Conservation (phyloP, 208 protist genomes). For the Blechomonas ayalai region DNA sequence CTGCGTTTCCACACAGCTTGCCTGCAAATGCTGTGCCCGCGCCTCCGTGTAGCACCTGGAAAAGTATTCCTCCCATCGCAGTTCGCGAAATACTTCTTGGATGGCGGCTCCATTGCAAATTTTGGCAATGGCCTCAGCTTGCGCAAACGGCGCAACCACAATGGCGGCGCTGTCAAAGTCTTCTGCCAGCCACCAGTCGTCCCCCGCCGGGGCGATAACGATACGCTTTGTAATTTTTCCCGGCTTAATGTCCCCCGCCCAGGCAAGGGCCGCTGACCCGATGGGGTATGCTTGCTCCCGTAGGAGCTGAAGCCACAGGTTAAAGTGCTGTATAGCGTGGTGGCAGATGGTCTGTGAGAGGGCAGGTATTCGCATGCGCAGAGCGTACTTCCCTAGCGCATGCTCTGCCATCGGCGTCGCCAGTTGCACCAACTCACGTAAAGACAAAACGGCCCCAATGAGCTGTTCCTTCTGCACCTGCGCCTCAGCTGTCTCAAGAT, state of each 20-base stretch:
- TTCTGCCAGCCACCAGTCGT: slow-evolving; percentile 67
- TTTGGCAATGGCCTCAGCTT: slow-evolving; percentile 33
- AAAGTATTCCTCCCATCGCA: slow-evolving; percentile 73
- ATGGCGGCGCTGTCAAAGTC: slow-evolving; percentile 39
- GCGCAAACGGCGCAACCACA: slow-evolving; percentile 38
- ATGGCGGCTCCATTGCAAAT: slow-evolving; percentile 68
- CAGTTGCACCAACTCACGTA: slow-evolving; percentile 59
- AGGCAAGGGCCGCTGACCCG: slow-evolving; percentile 51
- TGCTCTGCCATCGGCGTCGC: slow-evolving; percentile 66
- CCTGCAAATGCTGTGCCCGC: slow-evolving; percentile 52
- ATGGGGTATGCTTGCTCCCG: slow-evolving; percentile 57
- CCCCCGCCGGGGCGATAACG: slow-evolving; percentile 28
- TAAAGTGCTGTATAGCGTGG: slow-evolving; percentile 68
- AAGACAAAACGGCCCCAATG: slow-evolving; percentile 59
- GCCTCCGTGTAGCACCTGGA: slow-evolving; percentile 65
- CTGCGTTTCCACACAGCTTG: slow-evolving; percentile 40
- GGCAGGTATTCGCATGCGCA: slow-evolving; percentile 67
- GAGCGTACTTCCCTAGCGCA: slow-evolving; percentile 77
- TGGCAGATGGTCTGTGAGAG: slow-evolving; percentile 56
- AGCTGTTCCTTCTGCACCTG: slow-evolving; percentile 67
- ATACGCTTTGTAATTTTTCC: slow-evolving; percentile 41
- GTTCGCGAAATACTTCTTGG: slow-evolving; percentile 71
- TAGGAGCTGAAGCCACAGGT: slow-evolving; percentile 74
- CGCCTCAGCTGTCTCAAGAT: slow-evolving; percentile 73
- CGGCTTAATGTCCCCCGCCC: slow-evolving; percentile 42